Percentiles rank a stretch among this genome's conserved stretches.
phyloP scores from a whole-genome alignment of 2,329 filamentous ascomycete species.

The Alternaria angustiovoidea region DNA sequence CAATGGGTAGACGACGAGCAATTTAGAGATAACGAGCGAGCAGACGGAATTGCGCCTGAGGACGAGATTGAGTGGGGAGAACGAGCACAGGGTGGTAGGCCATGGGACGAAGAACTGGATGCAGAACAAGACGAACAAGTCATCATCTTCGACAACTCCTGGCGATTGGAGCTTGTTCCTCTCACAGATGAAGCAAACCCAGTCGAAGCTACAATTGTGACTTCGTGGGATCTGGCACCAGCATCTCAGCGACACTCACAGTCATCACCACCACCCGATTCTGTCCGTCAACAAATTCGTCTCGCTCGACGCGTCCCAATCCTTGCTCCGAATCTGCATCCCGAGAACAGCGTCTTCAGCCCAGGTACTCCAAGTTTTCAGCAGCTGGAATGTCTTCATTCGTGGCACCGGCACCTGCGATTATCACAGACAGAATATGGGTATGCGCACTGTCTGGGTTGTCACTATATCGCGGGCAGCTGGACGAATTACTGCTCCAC shows the following conservation, averaged over 20 bases:
- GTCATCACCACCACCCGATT: not conserved
- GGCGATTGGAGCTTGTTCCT: not conserved
- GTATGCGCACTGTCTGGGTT: not conserved
- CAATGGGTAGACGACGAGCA: not conserved
- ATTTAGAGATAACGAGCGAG: not conserved
- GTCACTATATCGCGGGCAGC: not conserved
- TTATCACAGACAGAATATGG: not conserved
- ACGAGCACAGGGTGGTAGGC: not conserved
- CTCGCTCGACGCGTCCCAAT: not conserved
- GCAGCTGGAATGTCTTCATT: not conserved
- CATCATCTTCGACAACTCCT: not conserved
- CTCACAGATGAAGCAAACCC: not conserved
- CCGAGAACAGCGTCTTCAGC: not conserved
- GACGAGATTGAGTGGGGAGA: not conserved
- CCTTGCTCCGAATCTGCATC: not conserved
- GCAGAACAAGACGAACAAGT: not conserved
- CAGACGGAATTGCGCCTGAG: not conserved
- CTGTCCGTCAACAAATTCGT: not conserved
- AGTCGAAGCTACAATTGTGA: not conserved
- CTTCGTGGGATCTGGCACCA: not conserved
- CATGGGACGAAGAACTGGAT: not conserved
- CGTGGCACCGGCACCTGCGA: not conserved
- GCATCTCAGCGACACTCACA: not conserved
- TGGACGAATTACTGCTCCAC: slow-evolving; percentile 2
- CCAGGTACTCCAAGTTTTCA: not conserved